phyloP scores from a whole-genome alignment of 306 rosid species.

The Cicer cuneatum region DNA sequence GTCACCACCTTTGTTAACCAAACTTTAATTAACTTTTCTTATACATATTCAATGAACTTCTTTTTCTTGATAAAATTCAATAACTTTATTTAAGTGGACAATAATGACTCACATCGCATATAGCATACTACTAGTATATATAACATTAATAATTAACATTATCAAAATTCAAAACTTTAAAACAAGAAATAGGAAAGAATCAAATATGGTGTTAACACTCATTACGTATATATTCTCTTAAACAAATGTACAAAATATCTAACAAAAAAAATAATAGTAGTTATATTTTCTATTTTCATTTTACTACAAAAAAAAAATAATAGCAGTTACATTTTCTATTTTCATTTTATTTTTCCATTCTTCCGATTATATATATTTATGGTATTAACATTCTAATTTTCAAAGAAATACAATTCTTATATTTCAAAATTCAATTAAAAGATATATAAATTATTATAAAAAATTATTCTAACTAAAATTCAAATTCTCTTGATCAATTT shows the following conservation, averaged over 20 bases:
- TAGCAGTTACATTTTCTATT: neutral
- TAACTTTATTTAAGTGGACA: neutral
- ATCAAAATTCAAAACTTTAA: neutral
- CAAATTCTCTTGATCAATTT: too few species aligned
- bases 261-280: neutral
- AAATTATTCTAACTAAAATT: too few species aligned
- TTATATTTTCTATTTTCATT: neutral
- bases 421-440: too few species aligned
- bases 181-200: neutral
- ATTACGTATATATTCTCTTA: neutral
- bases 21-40: neutral
- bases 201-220: neutral
- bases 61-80: neutral
- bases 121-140: neutral
- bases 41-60: neutral
- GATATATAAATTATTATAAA: too few species aligned
- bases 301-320: neutral
- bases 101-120: slow-evolving; percentile 15
- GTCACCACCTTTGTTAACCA: neutral
- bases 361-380: slow-evolving; percentile 16
- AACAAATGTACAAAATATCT: neutral
- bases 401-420: too few species aligned
- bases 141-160: too few species aligned
- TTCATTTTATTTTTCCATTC: neutral
- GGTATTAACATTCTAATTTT: too few species aligned